phyloP scores from a whole-genome alignment of 2,329 filamentous ascomycete species.

The Penicillium sp. region DNA sequence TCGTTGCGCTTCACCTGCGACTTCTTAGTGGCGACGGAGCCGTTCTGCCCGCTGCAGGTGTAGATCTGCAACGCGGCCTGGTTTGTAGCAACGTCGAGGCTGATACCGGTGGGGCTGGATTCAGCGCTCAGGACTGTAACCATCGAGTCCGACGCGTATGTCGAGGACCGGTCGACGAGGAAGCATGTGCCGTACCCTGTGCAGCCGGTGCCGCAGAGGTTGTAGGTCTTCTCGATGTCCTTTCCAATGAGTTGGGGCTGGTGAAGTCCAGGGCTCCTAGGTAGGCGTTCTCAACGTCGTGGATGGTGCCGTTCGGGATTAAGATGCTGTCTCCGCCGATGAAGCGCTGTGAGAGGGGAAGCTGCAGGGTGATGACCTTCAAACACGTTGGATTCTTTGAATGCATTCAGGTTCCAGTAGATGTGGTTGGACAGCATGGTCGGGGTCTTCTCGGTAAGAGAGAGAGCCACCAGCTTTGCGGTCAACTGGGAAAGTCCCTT shows the following conservation, averaged over 20 bases:
- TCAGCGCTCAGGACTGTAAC: conserved; percentile 58
- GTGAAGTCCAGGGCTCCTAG: conserved; percentile 61
- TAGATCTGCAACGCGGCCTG: conserved; percentile 89
- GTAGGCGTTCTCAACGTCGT: conserved; percentile 69
- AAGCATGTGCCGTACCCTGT: conserved; percentile 72
- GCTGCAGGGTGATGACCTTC: conserved; percentile 44
- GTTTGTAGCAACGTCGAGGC: conserved; percentile 75
- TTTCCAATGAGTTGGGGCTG: conserved; percentile 70
- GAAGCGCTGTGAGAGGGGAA: conserved; percentile 47
- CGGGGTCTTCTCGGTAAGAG: conserved; percentile 47
- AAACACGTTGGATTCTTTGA: conserved; percentile 44
- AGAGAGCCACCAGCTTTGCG: conserved; percentile 43
- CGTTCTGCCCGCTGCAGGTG: conserved; percentile 74
- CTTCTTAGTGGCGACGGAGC: conserved; percentile 48
- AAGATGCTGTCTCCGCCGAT: conserved; percentile 58
- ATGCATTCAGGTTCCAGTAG: conserved; percentile 53
- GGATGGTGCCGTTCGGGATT: conserved; percentile 73
- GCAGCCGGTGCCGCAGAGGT: conserved; percentile 78
- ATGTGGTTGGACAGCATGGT: conserved; percentile 53
- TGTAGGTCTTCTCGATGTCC: conserved; percentile 61
- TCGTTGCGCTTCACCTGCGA: conserved; percentile 52
- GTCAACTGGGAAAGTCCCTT: conserved; percentile 44
- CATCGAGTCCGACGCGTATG: conserved; percentile 34
- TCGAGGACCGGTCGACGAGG: conserved; percentile 44
- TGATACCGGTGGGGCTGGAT: conserved; percentile 73